Evolutionary conservation across 176 grass and related monocot species (phyloP).

Genomic region (Saccharum spontaneum): DNA sequence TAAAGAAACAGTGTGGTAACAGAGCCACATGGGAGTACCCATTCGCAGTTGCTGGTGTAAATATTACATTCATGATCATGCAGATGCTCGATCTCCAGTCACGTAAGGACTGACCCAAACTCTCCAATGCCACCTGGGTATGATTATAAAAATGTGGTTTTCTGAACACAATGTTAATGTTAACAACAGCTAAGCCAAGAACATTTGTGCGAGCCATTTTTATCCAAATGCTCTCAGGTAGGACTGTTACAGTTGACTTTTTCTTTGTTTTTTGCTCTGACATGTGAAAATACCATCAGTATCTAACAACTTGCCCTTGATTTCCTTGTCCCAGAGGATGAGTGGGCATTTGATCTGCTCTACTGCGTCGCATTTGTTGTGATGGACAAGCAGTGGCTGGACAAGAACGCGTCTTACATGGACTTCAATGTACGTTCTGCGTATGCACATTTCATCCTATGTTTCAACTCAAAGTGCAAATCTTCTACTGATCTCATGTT

Average conservation of each 20-base stretch:
- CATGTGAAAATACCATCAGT: background rate
- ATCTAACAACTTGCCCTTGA: slow-evolving; percentile 14
- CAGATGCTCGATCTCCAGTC: slow-evolving; percentile 97
- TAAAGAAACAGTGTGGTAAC: slow-evolving; percentile 82
- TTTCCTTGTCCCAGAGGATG: slow-evolving; percentile 65
- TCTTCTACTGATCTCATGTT: background rate
- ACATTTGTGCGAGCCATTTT: slow-evolving; percentile 96
- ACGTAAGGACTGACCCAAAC: slow-evolving; percentile 41
- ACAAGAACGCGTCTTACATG: slow-evolving; percentile 99
- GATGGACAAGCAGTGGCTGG: slow-evolving; percentile 98
- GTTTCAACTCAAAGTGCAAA: background rate
- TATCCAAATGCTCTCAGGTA: slow-evolving; percentile 97
- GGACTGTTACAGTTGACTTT: background rate
- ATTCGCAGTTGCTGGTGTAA: slow-evolving; percentile 93
- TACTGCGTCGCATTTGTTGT: slow-evolving; percentile 88
- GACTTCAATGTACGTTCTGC: slow-evolving; percentile 76
- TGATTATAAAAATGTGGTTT: background rate
- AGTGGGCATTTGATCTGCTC: slow-evolving; percentile 98
- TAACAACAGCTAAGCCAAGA: slow-evolving; percentile 78
- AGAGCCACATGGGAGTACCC: slow-evolving; percentile 85
- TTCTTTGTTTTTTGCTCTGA: background rate
- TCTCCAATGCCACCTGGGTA: background rate
- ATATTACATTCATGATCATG: slow-evolving; percentile 99
- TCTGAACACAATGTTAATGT: slow-evolving; percentile 26
- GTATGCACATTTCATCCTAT: background rate